A percentile compares a stretch with the other conserved stretches of the same genome.
Conservation (phyloP, 1,284 basidiomycete species). For the Coniferiporia sulphurascens region DNA sequence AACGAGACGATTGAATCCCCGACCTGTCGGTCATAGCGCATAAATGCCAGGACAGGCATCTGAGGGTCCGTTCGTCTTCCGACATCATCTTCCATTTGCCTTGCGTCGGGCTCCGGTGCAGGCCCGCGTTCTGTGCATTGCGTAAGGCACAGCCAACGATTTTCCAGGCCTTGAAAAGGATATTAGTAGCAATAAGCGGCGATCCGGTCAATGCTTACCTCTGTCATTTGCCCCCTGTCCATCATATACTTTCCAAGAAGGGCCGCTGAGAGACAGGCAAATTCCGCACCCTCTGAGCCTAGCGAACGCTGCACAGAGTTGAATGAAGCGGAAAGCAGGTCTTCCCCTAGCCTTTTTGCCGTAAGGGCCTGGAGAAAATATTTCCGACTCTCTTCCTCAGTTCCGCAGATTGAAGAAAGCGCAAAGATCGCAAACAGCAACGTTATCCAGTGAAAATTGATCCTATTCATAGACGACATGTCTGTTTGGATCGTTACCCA, state of each 20-base stretch:
- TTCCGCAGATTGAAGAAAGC: conserved; percentile 29
- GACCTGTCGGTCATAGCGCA: conserved; percentile 10
- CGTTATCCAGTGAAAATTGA: conserved; percentile 39
- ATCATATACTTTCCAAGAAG: conserved; percentile 42
- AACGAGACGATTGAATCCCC: not conserved
- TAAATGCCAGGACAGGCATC: conserved; percentile 8
- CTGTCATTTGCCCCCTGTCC: conserved; percentile 36
- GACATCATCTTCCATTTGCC: conserved; percentile 43
- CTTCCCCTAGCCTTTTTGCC: conserved; percentile 42
- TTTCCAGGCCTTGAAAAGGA: conserved; percentile 47
- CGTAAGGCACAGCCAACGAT: conserved; percentile 40
- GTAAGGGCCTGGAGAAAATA: conserved; percentile 41
- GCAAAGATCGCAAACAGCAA: conserved; percentile 46
- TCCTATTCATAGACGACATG: conserved; percentile 29
- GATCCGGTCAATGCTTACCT: conserved; percentile 1
- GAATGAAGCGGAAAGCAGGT: conserved; percentile 36
- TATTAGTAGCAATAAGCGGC: not conserved
- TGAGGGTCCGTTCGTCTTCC: conserved; percentile 33
- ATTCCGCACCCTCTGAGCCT: conserved; percentile 36
- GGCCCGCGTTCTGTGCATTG: conserved; percentile 42
- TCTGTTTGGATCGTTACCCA: conserved; percentile 35
- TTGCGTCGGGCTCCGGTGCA: conserved; percentile 46
- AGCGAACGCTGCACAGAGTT: conserved; percentile 25
- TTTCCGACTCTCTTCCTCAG: conserved; percentile 27
- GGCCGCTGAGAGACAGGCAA: conserved; percentile 44